Base-by-base conservation (phyloP, 495 filamentous ascomycete species). In the Xylaria telfairii region DNA sequence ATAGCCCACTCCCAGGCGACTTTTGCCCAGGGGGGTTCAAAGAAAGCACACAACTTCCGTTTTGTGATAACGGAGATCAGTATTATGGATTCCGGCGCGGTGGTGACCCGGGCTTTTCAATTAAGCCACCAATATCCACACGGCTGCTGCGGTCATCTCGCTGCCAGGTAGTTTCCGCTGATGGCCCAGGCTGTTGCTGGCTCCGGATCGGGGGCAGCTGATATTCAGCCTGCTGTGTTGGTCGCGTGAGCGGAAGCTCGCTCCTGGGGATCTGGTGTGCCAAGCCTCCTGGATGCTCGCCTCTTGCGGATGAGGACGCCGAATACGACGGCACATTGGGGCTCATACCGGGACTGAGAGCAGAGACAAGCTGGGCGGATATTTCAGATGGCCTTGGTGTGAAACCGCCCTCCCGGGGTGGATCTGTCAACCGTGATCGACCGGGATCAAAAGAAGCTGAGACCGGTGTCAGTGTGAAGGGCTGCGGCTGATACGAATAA, bases 71-170 rank as follows among this genome's bases (percentile, higher is more conserved):
- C 13, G 54, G 44, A 47, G 9, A 42, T 6, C 4, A 19, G 13
- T 24, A 28, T 71, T 56, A 71, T 62, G 54, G 42, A 30, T 67
- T 47, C 10, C 69, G 73, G 21, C 75, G 70, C 24, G 78, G 72
- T 30, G 61, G 30, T 28, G 78, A 79, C 12, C 78, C 77, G 2
- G 81, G 78, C 53, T 82, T 83, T 39, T 87, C 84, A 47, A 89
- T 81, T 44, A 89, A 77, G 39, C 86, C 87, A 30, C 84, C 83
- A 70, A 89, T 89, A 68, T 87, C 87, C 39, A 89, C 82, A 15
- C 86, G 81, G 41, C 78, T 72, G 53, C 81, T 76, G 34, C 84
- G 80, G 54, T 86, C 84, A 62, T 85, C 85, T 57, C 79, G 70
- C 41, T 77, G 78, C 74, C 82, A 83, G 26, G 68, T 39, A 15